Conservation (phyloP, 805 yeast genomes). For the Wickerhamiella nectarea region DNA sequence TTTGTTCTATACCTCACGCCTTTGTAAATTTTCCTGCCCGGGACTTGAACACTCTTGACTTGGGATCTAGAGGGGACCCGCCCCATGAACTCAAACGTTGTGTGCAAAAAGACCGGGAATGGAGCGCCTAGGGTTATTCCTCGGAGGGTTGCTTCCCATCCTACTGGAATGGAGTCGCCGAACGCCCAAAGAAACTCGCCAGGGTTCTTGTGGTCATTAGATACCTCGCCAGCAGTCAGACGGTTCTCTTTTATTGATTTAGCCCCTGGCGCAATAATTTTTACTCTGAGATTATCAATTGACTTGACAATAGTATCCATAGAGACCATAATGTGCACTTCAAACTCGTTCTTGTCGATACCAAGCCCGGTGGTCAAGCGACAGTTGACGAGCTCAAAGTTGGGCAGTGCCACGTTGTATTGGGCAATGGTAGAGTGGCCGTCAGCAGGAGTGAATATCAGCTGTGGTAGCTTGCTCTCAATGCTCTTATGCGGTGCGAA, state of each 20-base stretch:
- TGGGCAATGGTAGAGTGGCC: slow-evolving; percentile 51
- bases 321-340: slow-evolving; percentile 38
- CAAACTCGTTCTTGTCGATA: slow-evolving; percentile 42
- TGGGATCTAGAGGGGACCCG: slow-evolving; percentile 41
- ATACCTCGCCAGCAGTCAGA: slow-evolving; percentile 64
- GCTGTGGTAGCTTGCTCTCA: slow-evolving; percentile 33
- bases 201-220: slow-evolving; percentile 34
- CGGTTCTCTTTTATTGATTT: slow-evolving; percentile 39
- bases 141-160: slow-evolving; percentile 52
- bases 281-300: slow-evolving; percentile 36
- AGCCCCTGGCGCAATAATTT: slow-evolving; percentile 25
- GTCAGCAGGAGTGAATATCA: slow-evolving; percentile 80
- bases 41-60: slow-evolving; percentile 12
- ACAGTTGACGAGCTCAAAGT: slow-evolving; percentile 42
- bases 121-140: slow-evolving; percentile 31
- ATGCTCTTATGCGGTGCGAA: slow-evolving; percentile 52
- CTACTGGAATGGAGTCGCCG: slow-evolving; percentile 43
- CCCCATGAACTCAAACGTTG: slow-evolving; percentile 42
- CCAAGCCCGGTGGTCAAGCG: slow-evolving; percentile 46
- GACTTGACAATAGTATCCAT: slow-evolving; percentile 33
- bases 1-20: slow-evolving; percentile 42
- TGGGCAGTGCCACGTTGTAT: slow-evolving; percentile 40
- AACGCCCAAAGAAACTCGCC: slow-evolving; percentile 52
- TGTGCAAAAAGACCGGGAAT: slow-evolving; percentile 17
- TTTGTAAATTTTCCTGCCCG: slow-evolving; percentile 44